phyloP scores from a whole-genome alignment of 306 rosid species.

The Fragaria vesca region DNA sequence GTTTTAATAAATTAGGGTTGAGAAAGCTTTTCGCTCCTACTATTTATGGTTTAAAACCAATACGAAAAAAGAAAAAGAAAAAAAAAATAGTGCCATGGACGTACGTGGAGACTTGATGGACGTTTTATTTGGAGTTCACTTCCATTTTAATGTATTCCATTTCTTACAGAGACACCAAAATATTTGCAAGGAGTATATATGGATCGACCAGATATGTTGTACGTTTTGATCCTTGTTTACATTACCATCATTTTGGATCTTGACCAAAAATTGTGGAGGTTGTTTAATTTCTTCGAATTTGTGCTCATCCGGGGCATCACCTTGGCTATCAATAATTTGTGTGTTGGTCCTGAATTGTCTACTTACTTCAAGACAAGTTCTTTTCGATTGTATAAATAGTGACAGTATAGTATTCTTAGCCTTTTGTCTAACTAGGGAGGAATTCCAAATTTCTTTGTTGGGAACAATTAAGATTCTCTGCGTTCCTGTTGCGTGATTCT shows the following conservation, averaged over 20 bases:
- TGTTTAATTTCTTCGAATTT: conserved; percentile 2
- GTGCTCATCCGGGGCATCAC: background rate
- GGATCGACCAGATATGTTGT: too few relatives aligned
- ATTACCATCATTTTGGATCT: background rate
- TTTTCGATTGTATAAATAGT: background rate
- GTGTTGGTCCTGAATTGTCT: background rate
- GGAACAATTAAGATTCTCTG: background rate
- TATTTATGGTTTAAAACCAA: too few relatives aligned
- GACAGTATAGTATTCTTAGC: background rate
- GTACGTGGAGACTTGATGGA: too few relatives aligned
- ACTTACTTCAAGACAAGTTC: background rate
- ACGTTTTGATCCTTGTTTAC: too few relatives aligned
- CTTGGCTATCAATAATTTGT: background rate
- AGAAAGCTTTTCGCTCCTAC: too few relatives aligned
- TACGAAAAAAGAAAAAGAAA: too few relatives aligned
- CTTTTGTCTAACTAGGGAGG: background rate
- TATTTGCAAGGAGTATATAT: too few relatives aligned
- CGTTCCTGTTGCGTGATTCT: background rate
- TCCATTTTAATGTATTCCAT: too few relatives aligned
- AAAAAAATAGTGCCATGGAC: too few relatives aligned
- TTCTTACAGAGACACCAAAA: too few relatives aligned
- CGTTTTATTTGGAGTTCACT: too few relatives aligned
- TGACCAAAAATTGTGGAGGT: background rate
- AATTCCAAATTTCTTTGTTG: background rate
- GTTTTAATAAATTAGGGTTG: too few relatives aligned